Base-by-base conservation (phyloP, 768 basidiomycete genomes). In the Calocybe cyanea region DNA sequence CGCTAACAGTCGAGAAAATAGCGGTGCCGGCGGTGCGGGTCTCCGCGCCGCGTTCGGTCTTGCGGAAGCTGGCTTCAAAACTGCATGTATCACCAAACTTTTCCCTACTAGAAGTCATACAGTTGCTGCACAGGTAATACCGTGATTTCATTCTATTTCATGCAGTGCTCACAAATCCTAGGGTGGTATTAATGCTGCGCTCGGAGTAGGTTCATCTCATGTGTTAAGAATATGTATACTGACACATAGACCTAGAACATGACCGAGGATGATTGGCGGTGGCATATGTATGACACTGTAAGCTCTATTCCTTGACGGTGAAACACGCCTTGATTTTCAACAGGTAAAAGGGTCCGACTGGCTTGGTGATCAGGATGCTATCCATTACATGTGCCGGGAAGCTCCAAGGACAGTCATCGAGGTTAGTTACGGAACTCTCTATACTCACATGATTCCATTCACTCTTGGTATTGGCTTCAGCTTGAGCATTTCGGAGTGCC, bases 231-330 rank as follows among this genome's bases (percentile, higher is more conserved):
- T 51, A 33, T 23, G 17, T 20, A 38, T 17, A 52, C 15, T 39
- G 25, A 11, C 31, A 41, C 18, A n/a, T n/a, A n/a, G n/a, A 35
- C 25, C 35, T 18, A 92, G 84, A 96, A 97, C 72, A 94, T 98
- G 93, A 96, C 93, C 3, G 96, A 99, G 70, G 96, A 98, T 61
- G 93, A 98, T 64, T 98, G 94, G 93, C 74, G 93, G 68, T 96
- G 93, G 94, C 94, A 96, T 63, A 96, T 95, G 92, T 95, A 92
- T 60, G 91, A 92, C 62, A 92, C 90, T 41, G 91, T 91, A 63
- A 58, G 86, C 66, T 10, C 35, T 46, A 5, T 28, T 38, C 28
- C 17, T 36, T 25, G 38, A 45, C 36, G 34, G 35, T 34, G 32
- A n/a, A 23, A 30, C 32, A 38, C 20, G n/a, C 19, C 36, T 25